Percentiles rank a stretch among this genome's conserved stretches.
Evolutionary conservation across 1,139 yeast genomes (phyloP).

Genomic region (Diutina sp.): DNA sequence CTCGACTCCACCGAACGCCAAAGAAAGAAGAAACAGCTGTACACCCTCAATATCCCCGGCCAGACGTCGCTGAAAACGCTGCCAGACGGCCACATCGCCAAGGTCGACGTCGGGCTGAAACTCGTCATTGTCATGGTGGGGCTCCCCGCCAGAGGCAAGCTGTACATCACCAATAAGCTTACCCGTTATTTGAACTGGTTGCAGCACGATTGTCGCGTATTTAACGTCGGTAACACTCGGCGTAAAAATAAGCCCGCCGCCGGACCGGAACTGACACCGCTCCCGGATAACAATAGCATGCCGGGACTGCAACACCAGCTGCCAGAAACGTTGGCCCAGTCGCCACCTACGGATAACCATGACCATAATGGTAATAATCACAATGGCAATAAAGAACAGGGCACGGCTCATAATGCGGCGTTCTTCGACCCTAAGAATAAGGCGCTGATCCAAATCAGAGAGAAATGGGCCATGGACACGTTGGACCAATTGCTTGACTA

Average conservation of each 20-base stretch:
- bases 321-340: slow-evolving; percentile 8
- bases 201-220: slow-evolving; percentile 79
- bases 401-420: slow-evolving; percentile 48
- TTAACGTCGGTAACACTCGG: slow-evolving; percentile 90
- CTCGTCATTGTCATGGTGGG: slow-evolving; percentile 93
- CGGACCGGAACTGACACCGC: slow-evolving; percentile 64
- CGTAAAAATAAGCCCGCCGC: slow-evolving; percentile 52
- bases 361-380: slow-evolving; percentile 4
- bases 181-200: slow-evolving; percentile 85
- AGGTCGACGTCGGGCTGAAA: slow-evolving; percentile 64
- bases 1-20: not conserved
- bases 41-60: slow-evolving; percentile 88
- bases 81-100: slow-evolving; percentile 73
- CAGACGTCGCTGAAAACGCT: slow-evolving; percentile 73
- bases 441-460: slow-evolving; percentile 55
- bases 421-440: slow-evolving; percentile 78
- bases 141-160: slow-evolving; percentile 79
- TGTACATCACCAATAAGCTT: slow-evolving; percentile 81
- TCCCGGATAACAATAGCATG: slow-evolving; percentile 43
- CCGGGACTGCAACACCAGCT: slow-evolving; percentile 14
- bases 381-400: not conserved
- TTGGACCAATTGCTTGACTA: slow-evolving; percentile 75
- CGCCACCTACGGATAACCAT: not conserved
- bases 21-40: slow-evolving; percentile 29
- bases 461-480: slow-evolving; percentile 95